Conservation (phyloP, 139 green algal species). For the Pleodorina starrii region DNA sequence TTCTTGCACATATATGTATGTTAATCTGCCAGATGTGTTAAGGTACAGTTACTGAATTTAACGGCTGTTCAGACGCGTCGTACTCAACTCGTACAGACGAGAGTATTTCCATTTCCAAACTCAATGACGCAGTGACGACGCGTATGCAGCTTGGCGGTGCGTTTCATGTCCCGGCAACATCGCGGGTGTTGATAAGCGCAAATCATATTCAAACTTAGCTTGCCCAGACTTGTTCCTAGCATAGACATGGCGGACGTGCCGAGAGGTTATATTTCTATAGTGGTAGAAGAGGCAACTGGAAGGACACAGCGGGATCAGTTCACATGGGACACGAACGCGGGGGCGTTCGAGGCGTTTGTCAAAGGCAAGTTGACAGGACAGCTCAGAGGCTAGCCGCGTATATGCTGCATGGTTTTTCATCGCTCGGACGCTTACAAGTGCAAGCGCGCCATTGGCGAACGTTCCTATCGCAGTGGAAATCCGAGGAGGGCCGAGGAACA, state of each 20-base stretch:
- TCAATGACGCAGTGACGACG: no score
- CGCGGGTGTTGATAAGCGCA: no score
- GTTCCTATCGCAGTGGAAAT: slow-evolving; percentile 80
- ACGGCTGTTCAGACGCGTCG: no score
- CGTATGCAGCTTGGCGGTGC: no score
- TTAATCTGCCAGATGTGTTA: no score
- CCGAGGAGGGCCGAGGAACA: slow-evolving; percentile 73
- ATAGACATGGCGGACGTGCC: slow-evolving; percentile 2
- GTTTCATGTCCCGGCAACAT: no score
- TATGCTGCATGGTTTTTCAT: background rate
- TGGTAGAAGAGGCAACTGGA: slow-evolving; percentile 74
- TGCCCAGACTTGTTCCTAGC: background rate
- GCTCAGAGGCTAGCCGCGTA: background rate
- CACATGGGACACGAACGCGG: slow-evolving; percentile 78
- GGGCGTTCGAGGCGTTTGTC: slow-evolving; percentile 74
- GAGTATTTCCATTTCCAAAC: no score
- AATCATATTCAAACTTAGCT: background rate
- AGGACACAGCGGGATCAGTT: slow-evolving; percentile 77
- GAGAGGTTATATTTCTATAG: slow-evolving; percentile 74
- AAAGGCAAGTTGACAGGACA: slow-evolving; percentile 69
- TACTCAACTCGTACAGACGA: no score
- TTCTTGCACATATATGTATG: no score
- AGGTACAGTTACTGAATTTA: no score
- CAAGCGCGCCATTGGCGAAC: background rate
- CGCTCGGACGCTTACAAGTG: background rate